Conservation (phyloP, 805 yeast species). For the Yamadazyma scolyti region DNA sequence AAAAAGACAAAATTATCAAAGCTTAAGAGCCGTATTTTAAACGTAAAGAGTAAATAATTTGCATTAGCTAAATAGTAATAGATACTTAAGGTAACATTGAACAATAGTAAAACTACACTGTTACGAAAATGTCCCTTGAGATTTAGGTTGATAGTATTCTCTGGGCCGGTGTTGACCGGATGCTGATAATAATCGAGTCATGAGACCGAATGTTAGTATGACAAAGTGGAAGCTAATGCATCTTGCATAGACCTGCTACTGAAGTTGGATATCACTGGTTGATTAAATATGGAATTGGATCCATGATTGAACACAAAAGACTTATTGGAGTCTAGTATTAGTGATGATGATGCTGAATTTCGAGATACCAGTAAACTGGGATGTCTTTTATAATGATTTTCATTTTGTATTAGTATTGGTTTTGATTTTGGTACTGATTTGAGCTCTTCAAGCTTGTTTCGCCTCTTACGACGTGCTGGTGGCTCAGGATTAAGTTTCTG, state of each 20-base stretch:
- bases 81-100: too few relatives aligned
- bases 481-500: neutral
- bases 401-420: slow-evolving; percentile 25
- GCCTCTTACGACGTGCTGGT: slow-evolving; percentile 4
- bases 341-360: slow-evolving; percentile 25
- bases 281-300: slow-evolving; percentile 30
- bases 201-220: too few relatives aligned
- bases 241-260: slow-evolving; percentile 48
- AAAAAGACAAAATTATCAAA: slow-evolving; percentile 9
- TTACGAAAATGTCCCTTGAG: too few relatives aligned
- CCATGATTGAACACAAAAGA: slow-evolving; percentile 43
- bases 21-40: too few relatives aligned
- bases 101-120: too few relatives aligned
- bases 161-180: too few relatives aligned
- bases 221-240: slow-evolving; percentile 30
- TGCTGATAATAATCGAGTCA: too few relatives aligned
- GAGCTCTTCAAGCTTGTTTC: slow-evolving; percentile 9
- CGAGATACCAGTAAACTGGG: slow-evolving; percentile 23
- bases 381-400: slow-evolving; percentile 25
- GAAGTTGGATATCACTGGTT: slow-evolving; percentile 34
- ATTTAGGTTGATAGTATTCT: too few relatives aligned
- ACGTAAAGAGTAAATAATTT: too few relatives aligned
- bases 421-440: slow-evolving; percentile 11
- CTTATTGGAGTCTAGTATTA: slow-evolving; percentile 41
- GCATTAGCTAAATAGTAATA: too few relatives aligned